Evolutionary conservation across 2,329 filamentous ascomycete species (phyloP).

Genomic region (Xylariaceae sp.): DNA sequence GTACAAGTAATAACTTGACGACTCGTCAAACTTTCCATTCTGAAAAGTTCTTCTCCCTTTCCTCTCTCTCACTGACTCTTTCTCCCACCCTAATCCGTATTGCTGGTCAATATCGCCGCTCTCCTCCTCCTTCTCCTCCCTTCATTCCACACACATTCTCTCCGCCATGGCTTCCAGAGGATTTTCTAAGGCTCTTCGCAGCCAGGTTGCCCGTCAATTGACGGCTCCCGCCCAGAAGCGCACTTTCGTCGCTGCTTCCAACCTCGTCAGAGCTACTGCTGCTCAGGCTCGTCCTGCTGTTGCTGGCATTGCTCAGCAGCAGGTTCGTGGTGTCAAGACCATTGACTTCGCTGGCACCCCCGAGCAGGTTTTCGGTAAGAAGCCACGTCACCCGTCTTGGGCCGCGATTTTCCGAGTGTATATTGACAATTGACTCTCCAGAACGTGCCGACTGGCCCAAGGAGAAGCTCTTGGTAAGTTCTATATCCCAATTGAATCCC

Average conservation of each 20-base stretch:
- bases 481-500: slow-evolving; percentile 10
- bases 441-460: slow-evolving; percentile 98
- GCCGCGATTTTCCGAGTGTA: background rate
- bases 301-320: slow-evolving; percentile 47
- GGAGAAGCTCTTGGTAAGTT: slow-evolving; percentile 90
- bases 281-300: slow-evolving; percentile 44
- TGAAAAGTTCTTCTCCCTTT: background rate
- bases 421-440: slow-evolving; percentile 38
- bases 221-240: slow-evolving; percentile 55
- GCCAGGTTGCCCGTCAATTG: slow-evolving; percentile 59
- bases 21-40: background rate
- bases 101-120: slow-evolving; percentile 19
- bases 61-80: background rate
- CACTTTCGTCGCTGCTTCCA: slow-evolving; percentile 57
- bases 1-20: background rate
- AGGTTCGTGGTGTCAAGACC: slow-evolving; percentile 89
- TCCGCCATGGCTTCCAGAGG: slow-evolving; percentile 71
- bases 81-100: slow-evolving; percentile 15
- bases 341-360: slow-evolving; percentile 96
- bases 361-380: slow-evolving; percentile 84
- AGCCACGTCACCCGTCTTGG: slow-evolving; percentile 27
- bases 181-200: slow-evolving; percentile 63
- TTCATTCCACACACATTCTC: slow-evolving; percentile 27
- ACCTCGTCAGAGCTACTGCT: slow-evolving; percentile 50
- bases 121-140: slow-evolving; percentile 24